Percentiles rank a stretch among this genome's conserved stretches.
phyloP scores from a whole-genome alignment of 192 early-diverging fungal genomes.

The Dissophora ornata region DNA sequence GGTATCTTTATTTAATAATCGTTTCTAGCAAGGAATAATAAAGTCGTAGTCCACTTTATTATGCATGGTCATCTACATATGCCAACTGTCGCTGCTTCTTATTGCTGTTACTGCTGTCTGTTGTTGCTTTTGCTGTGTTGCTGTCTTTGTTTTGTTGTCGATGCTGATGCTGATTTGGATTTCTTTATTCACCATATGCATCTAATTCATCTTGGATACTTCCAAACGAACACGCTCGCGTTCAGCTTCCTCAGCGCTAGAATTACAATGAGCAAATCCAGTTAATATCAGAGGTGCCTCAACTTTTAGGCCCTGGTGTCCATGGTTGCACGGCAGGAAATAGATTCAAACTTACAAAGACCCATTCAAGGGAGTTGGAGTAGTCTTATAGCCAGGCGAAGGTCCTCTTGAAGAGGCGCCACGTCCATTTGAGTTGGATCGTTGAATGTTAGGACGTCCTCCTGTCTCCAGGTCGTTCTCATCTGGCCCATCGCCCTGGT shows the following conservation, averaged over 20 bases:
- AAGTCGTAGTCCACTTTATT: too few relatives aligned
- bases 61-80: too few relatives aligned
- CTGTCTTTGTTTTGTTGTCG: too few relatives aligned
- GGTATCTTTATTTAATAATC: conserved; percentile 35
- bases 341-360: conserved; percentile 16
- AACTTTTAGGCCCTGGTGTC: too few relatives aligned
- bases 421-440: conserved; percentile 11
- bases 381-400: conserved; percentile 13
- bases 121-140: too few relatives aligned
- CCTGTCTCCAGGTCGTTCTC: conserved; percentile 44
- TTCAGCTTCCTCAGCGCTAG: conserved; percentile 35
- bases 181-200: not conserved
- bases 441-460: conserved; percentile 1
- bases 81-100: too few relatives aligned
- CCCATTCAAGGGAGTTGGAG: not conserved
- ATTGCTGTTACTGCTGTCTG: too few relatives aligned
- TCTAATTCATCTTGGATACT: conserved; percentile 49
- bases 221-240: conserved; percentile 40
- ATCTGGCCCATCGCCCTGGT: conserved; percentile 51
- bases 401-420: conserved; percentile 32
- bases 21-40: too few relatives aligned
- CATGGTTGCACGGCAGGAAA: not conserved
- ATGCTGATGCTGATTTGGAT: too few relatives aligned
- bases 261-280: too few relatives aligned
- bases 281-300: too few relatives aligned